phyloP scores from a whole-genome alignment of 202 grass and related monocot genomes.

The Bolboschoenoplectus hybrid region DNA sequence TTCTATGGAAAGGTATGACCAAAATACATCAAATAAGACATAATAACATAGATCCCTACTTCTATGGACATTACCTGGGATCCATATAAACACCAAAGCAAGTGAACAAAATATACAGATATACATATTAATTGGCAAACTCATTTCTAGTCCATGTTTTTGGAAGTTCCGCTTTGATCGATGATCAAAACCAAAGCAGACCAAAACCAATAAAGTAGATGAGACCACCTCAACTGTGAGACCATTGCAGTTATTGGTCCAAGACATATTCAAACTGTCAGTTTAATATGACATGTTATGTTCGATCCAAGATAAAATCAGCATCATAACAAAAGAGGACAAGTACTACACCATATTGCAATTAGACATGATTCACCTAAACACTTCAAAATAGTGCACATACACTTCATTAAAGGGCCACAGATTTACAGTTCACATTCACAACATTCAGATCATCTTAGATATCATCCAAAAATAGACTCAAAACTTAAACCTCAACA shows the following conservation, averaged over 20 bases:
- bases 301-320: background rate
- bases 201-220: slow-evolving; percentile 7
- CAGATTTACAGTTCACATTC: slow-evolving; percentile 4
- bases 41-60: background rate
- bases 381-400: slow-evolving; percentile 1
- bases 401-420: background rate
- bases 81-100: background rate
- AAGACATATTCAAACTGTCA: background rate
- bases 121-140: background rate
- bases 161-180: background rate
- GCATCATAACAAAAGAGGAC: background rate
- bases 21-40: background rate
- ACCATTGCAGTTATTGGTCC: background rate
- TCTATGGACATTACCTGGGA: background rate
- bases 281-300: background rate
- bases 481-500: background rate
- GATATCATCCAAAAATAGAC: slow-evolving; percentile 4
- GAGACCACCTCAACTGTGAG: background rate
- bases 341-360: background rate
- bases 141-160: background rate
- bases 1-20: background rate
- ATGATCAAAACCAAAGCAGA: background rate
- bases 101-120: slow-evolving; percentile 18
- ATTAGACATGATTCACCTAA: background rate
- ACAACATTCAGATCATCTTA: background rate